These are phyloP conservation scores for Serendipita sp. DNA, from an alignment of 768 basidiomycete species.

Conservation along the genomic window DNA sequence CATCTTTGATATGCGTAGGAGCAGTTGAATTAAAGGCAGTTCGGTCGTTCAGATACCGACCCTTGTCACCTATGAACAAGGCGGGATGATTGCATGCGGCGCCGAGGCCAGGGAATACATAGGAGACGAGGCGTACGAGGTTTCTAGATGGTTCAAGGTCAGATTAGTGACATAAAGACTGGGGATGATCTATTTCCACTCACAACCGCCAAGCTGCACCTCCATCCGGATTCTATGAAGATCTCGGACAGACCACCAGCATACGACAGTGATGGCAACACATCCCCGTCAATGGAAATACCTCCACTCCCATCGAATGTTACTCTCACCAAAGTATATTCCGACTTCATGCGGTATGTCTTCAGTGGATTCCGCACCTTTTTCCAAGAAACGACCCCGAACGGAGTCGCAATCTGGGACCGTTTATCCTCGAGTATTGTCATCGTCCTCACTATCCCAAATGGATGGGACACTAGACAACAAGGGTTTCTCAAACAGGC, in stretches of 20 bases:
- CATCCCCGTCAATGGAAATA: background rate
- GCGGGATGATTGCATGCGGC: background rate
- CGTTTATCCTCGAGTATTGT: background rate
- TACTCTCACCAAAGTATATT: background rate
- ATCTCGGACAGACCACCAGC: background rate
- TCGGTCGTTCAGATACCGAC: background rate
- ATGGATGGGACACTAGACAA: background rate
- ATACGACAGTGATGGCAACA: background rate
- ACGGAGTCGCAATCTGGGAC: background rate
- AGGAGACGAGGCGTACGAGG: background rate
- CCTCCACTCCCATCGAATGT: background rate
- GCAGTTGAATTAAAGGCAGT: too few relatives aligned
- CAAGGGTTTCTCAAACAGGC: background rate
- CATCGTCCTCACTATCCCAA: background rate
- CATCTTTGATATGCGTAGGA: background rate
- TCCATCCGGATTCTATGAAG: conserved; percentile 6
- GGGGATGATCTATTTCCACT: background rate
- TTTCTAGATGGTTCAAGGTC: conserved; percentile 1
- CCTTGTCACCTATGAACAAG: background rate
- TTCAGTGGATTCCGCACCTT: background rate
- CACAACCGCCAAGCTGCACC: background rate
- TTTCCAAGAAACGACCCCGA: background rate
- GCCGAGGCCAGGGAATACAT: background rate
- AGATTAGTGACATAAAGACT: background rate
- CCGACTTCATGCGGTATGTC: background rate